Evolutionary conservation across 495 filamentous ascomycete species (phyloP), one percentile per base, ranked within the genome.

Genomic region (Aspergillus bertholletiae): DNA sequence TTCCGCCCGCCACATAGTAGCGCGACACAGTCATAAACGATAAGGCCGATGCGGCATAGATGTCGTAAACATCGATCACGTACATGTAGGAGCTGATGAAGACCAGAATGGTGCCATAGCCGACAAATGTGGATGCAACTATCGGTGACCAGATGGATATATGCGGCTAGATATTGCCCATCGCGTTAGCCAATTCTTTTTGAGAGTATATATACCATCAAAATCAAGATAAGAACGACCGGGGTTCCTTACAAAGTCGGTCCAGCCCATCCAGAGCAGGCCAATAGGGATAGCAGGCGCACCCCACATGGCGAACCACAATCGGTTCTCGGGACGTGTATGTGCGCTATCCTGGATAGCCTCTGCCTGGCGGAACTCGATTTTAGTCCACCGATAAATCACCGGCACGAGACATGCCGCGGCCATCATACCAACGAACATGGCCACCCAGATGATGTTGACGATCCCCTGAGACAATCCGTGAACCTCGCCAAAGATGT

Each of bases 191-290:
- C n/a, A n/a, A n/a, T n/a, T n/a, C n/a, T n/a, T n/a, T n/a, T n/a
- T n/a, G n/a, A n/a, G n/a, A n/a, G n/a, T n/a, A n/a, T n/a, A n/a
- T n/a, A n/a, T n/a, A n/a, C n/a, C n/a, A 26, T 15, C 0, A 17
- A 1, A 8, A 5, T 34, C 9, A 0, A 1, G 56, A n/a, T n/a
- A n/a, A n/a, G n/a, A n/a, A n/a, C n/a, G n/a, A n/a, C n/a, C n/a
- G n/a, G n/a, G n/a, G n/a, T n/a, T n/a, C n/a, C 63, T 57, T 52
- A 69, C 66, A 50, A 79, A 74, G 54, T 68, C 69, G 0, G 75
- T 79, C 82, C 82, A 84, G 1, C 74, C 84, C 71, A 87, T 79
- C 82, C 83, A 86, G 65, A 86, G 85, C 7, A 87, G 59, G 9
- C 66, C 65, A 39, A 83, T 71, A 0, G 84, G 82, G 5, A 87